Base-by-base conservation (phyloP, 2,329 filamentous ascomycete genomes). In the Verticillium nonalfalfae region DNA sequence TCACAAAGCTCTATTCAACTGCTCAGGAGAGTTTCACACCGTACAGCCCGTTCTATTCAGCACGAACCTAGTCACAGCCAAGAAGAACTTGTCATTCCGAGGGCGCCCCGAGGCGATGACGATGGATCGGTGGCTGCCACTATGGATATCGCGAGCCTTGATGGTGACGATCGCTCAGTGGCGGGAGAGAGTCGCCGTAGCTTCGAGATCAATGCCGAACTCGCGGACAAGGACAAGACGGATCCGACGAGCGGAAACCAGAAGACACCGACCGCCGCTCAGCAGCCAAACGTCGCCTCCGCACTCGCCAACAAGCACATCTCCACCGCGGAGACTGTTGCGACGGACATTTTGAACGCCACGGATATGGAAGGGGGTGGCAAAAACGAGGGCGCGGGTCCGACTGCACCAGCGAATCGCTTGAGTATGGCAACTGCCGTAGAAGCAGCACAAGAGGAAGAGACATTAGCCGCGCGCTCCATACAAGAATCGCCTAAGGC, bases 61-160 rank as follows among this genome's bases (percentile, higher is more conserved):
- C 56, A 62, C 62, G 52, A 61, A 63, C 7, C 73, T 71, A 40
- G 73, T 33, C 74, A 75, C 56, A 83, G 79, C 67, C 71, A 71
- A 0, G 84, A 87, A 59, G 78, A 79, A 33, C 67, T 84, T 34
- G 72, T 83, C 1, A 66, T 75, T 26, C 69, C 74, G 7, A 66
- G 66, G 57, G 66, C 67, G 15, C 62, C 66, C 52, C 71, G 64
- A 39, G 68, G 71, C 1, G 74, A 79, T 57, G 75, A 78, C 35
- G 80, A 83, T 57, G 79, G 78, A 45, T 88, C 86, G 1, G 67
- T 88, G 35, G 81, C 79, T 34, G 86, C 84, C 7, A 87, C 84
- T 0, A 68, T 87, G 61, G 86, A 88, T 63, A 77, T 78, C 7
- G 74, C 82, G 64, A 84, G 81, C 66, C 66, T 74, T 7, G 75